phyloP scores from a whole-genome alignment of 179 eudicot species.

The Silene coronaria region DNA sequence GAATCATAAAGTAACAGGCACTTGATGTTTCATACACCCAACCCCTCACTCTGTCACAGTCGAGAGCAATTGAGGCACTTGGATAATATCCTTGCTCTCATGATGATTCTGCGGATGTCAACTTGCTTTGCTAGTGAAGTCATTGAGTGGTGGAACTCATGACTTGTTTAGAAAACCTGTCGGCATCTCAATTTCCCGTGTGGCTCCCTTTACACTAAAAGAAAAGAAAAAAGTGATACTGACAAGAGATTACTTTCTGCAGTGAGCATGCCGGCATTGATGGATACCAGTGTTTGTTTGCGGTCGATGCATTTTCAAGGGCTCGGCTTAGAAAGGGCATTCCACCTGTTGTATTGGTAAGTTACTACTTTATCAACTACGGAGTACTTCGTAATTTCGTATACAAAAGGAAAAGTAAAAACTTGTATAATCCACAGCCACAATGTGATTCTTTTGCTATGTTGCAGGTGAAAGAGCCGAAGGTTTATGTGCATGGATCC shows the following conservation, averaged over 20 bases:
- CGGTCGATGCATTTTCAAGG: slow-evolving; percentile 55
- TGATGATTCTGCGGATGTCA: too few species aligned
- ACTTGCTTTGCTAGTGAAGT: too few species aligned
- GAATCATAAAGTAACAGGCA: too few species aligned
- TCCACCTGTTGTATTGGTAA: slow-evolving; percentile 64
- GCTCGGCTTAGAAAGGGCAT: slow-evolving; percentile 37
- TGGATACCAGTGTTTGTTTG: slow-evolving; percentile 66
- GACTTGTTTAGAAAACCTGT: neutral
- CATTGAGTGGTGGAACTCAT: too few species aligned
- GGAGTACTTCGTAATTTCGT: neutral
- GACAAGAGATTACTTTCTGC: slow-evolving; percentile 12
- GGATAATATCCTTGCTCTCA: too few species aligned
- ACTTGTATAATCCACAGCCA: neutral
- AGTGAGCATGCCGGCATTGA: slow-evolving; percentile 55
- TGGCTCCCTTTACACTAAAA: neutral
- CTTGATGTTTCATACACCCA: too few species aligned
- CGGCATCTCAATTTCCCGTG: neutral
- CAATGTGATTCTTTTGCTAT: neutral
- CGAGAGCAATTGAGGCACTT: too few species aligned
- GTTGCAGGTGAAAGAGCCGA: slow-evolving; percentile 63
- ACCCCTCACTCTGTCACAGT: too few species aligned
- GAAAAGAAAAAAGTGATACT: neutral
- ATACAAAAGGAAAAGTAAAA: neutral
- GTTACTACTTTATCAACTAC: neutral
- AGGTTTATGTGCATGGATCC: slow-evolving; percentile 65